Conservation (phyloP, 176 grass and related monocot species). For the Aegilops bicornis region DNA sequence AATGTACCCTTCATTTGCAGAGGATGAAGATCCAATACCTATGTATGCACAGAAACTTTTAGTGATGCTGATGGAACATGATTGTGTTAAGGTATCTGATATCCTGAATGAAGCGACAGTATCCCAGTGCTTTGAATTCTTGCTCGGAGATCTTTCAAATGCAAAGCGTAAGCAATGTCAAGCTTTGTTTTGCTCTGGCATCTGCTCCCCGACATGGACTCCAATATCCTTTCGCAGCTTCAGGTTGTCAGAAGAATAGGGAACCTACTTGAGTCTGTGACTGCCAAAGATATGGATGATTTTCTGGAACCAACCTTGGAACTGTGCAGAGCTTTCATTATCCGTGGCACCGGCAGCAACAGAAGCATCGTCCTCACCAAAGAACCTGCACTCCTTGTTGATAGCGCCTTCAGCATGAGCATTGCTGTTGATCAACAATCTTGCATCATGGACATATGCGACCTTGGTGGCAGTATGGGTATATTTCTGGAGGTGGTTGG, state of each 20-base stretch:
- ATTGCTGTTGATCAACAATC: slow-evolving; percentile 84
- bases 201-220: slow-evolving; percentile 90
- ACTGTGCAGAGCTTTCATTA: slow-evolving; percentile 83
- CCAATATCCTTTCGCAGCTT: slow-evolving; percentile 84
- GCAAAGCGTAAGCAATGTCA: slow-evolving; percentile 94
- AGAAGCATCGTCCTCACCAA: slow-evolving; percentile 73
- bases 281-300: slow-evolving; percentile 92
- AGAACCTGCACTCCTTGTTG: slow-evolving; percentile 73
- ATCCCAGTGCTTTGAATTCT: slow-evolving; percentile 86
- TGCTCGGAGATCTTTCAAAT: slow-evolving; percentile 89
- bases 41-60: slow-evolving; percentile 98
- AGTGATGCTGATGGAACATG: slow-evolving; percentile 91
- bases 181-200: slow-evolving; percentile 85
- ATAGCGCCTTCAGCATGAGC: slow-evolving; percentile 84
- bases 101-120: slow-evolving; percentile 87
- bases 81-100: slow-evolving; percentile 87
- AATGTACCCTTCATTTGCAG: slow-evolving; percentile 80
- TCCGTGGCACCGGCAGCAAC: slow-evolving; percentile 71
- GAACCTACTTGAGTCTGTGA: slow-evolving; percentile 89
- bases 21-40: slow-evolving; percentile 98
- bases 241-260: slow-evolving; percentile 88
- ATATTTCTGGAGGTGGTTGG: slow-evolving; percentile 72
- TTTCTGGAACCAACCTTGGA: slow-evolving; percentile 92
- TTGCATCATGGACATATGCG: slow-evolving; percentile 82
- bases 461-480: slow-evolving; percentile 80